Percentiles rank a stretch among this genome's conserved stretches.
Conservation (phyloP, 805 yeast species). For the Candida nonsorbophila region DNA sequence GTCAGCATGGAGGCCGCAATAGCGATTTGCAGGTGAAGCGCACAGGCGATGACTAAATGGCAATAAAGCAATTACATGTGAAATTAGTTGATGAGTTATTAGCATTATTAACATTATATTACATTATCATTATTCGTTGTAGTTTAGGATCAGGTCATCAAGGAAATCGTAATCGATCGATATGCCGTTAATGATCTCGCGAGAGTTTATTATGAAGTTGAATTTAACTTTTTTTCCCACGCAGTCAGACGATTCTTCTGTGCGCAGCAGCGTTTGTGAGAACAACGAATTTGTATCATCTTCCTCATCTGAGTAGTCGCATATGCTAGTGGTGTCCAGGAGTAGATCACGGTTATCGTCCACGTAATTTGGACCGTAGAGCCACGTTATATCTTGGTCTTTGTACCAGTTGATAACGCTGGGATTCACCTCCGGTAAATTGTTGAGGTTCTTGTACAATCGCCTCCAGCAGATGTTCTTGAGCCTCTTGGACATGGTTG, state of each 20-base stretch:
- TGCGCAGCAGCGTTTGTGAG: too few species aligned
- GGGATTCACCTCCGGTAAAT: constrained; percentile 33
- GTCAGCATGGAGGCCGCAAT: neutral
- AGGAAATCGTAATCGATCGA: constrained; percentile 39
- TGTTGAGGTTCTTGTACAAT: constrained; percentile 23
- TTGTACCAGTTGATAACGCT: constrained; percentile 49
- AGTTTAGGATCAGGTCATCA: constrained; percentile 18
- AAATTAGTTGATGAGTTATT: too few species aligned
- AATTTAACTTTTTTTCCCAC: constrained; percentile 31
- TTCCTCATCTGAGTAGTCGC: too few species aligned
- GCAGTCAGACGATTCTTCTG: too few species aligned
- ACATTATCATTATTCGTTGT: too few species aligned
- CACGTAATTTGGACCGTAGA: constrained; percentile 43
- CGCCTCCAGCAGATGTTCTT: constrained; percentile 38
- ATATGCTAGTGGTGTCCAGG: too few species aligned
- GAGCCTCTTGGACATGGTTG: constrained; percentile 17
- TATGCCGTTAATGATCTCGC: constrained; percentile 42
- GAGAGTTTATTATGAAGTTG: constrained; percentile 34
- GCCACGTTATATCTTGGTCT: constrained; percentile 48
- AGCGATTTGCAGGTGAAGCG: constrained; percentile 1
- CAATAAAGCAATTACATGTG: neutral
- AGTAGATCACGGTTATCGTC: too few species aligned
- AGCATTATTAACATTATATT: too few species aligned
- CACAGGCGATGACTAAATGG: neutral
- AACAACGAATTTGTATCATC: too few species aligned